phyloP scores from a whole-genome alignment of 140 eudicot genomes.

The Ambrosia hybrid region DNA sequence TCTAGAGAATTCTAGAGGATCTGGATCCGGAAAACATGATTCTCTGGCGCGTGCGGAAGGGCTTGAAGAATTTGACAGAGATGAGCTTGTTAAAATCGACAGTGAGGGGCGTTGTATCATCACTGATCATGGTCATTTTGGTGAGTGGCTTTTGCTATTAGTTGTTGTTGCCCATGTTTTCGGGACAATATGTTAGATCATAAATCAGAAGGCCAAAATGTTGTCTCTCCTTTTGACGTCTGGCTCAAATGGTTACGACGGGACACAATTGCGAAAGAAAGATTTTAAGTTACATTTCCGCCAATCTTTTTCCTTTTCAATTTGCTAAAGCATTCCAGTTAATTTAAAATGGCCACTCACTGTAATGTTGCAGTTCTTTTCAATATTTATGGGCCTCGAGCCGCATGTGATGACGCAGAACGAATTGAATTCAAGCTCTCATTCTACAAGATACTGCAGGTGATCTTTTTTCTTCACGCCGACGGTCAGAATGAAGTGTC shows the following conservation, averaged over 20 bases:
- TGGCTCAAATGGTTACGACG: background rate
- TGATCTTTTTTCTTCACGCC: slow-evolving; percentile 19
- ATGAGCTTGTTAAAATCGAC: slow-evolving; percentile 76
- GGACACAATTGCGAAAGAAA: slow-evolving; percentile 6
- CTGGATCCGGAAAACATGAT: slow-evolving; percentile 42
- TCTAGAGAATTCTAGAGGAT: slow-evolving; percentile 51
- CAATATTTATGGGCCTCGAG: slow-evolving; percentile 94
- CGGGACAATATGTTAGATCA: background rate
- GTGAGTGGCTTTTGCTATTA: slow-evolving; percentile 46
- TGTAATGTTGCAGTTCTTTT: slow-evolving; percentile 69
- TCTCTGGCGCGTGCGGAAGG: slow-evolving; percentile 41
- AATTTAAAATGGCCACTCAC: background rate
- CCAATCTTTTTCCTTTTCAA: background rate
- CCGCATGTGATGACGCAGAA: slow-evolving; percentile 70
- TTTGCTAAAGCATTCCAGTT: background rate
- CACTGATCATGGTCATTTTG: slow-evolving; percentile 96
- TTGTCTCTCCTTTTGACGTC: background rate
- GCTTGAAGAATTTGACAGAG: slow-evolving; percentile 59
- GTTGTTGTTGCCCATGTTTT: slow-evolving; percentile 10
- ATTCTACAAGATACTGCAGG: slow-evolving; percentile 82
- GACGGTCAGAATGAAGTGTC: background rate
- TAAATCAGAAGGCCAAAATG: background rate
- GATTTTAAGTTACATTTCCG: background rate
- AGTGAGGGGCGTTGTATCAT: slow-evolving; percentile 95
- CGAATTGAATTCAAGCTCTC: slow-evolving; percentile 74